Conservation (phyloP, 1,139 yeast species). For the Geotrichum histeridarum region DNA sequence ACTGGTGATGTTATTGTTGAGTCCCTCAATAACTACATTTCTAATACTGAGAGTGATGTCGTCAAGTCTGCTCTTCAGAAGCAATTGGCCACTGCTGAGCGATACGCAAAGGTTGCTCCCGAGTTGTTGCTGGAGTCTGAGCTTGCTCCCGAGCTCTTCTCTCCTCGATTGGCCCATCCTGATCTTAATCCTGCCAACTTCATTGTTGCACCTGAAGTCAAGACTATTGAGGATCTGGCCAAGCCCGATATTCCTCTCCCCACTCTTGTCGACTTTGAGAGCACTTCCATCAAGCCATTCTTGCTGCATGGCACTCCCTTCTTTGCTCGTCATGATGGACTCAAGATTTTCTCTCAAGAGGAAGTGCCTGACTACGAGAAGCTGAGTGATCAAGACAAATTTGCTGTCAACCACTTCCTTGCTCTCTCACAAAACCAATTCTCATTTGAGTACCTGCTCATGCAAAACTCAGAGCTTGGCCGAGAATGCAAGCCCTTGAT, state of each 20-base stretch:
- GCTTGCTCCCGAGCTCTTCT: conserved; percentile 44
- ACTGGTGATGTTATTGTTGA: conserved; percentile 67
- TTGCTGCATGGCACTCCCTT: conserved; percentile 71
- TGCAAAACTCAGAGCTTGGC: conserved; percentile 47
- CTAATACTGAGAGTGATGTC: conserved; percentile 46
- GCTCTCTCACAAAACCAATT: conserved; percentile 88
- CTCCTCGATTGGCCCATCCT: conserved; percentile 71
- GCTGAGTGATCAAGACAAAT: conserved; percentile 66
- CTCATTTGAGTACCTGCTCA: conserved; percentile 75
- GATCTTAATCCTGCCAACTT: conserved; percentile 91
- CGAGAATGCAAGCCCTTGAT: conserved; percentile 41
- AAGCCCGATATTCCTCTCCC: conserved; percentile 26
- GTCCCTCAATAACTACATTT: conserved; percentile 51
- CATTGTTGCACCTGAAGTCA: conserved; percentile 43
- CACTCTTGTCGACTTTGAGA: conserved; percentile 75
- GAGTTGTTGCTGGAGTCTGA: conserved; percentile 38
- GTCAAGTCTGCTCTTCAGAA: conserved; percentile 46
- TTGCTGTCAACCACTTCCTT: conserved; percentile 78
- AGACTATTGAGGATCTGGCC: conserved; percentile 20
- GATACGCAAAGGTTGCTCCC: conserved; percentile 52
- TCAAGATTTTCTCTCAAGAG: conserved; percentile 69
- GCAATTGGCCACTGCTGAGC: conserved; percentile 48
- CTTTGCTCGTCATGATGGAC: conserved; percentile 82
- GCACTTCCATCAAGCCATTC: conserved; percentile 73
- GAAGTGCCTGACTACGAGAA: conserved; percentile 68